Evolutionary conservation across 768 basidiomycete genomes (phyloP), one percentile per base, ranked within the genome.

Genomic region (Suillus tomentosus): DNA sequence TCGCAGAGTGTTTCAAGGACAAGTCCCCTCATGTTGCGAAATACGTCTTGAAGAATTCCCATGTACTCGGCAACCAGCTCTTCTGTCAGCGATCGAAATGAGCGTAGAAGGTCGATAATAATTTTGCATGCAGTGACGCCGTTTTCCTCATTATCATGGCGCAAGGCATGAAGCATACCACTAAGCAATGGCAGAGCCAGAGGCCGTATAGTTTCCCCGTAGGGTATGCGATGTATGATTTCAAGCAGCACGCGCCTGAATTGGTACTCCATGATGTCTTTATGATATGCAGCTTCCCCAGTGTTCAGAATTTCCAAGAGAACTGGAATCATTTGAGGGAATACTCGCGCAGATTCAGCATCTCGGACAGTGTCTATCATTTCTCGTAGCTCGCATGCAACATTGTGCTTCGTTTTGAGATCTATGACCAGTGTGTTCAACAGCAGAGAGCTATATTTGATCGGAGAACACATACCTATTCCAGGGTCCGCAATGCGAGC

Each of bases 141-240:
- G 71, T 95, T 96, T 74, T 99, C 97, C 77, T 99, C 97, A 73
- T 97, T 98, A 79, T 99, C 97, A 68, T 85, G 80, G 31, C 91
- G 88, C 37, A 99, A 82, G 60, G 95, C 81, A 66, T 93, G 83
- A 43, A 98, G 82, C 87, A 97, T 88, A 60, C 94, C 88, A 62
- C 82, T 82, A 74, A 92, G 91, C 53, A 99, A 84, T 2, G 83
- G 73, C 15, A 82, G 78, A 19, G 87, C 82, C 66, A 91, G 89
- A 60, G 84, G 81, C 47, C 91, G 85, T 24, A 95, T 80, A n/a
- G 84, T 79, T 61, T 99, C 97, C 61, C 85, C 86, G 47, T 88
- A 84, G 0, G 95, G 93, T 14, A 98, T 82, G 48, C 95, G 90
- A 76, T 95, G 91, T 36, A 99, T 79, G 59, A 96, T 93, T 72